Percentiles rank a stretch among this genome's conserved stretches.
phyloP scores from a whole-genome alignment of 2,329 filamentous ascomycete species.

The Hymenoscyphus albidus region DNA sequence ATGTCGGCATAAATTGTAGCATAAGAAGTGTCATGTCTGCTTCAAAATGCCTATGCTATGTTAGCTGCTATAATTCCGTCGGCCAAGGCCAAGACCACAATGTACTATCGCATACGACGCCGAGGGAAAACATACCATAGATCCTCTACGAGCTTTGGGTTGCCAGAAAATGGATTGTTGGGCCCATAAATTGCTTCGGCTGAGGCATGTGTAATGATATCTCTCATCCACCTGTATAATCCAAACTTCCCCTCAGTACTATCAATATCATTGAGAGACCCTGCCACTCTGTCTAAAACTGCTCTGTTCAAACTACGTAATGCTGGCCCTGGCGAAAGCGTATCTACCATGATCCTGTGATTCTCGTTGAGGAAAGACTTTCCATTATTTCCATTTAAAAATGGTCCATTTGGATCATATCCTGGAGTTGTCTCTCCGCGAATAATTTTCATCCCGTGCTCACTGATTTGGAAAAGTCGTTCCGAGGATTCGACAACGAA shows the following conservation, averaged over 20 bases:
- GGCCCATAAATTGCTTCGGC: slow-evolving; percentile 44
- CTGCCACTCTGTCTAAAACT: slow-evolving; percentile 38
- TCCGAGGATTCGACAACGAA: slow-evolving; percentile 40
- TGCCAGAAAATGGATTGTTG: slow-evolving; percentile 39
- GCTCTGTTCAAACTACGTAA: slow-evolving; percentile 38
- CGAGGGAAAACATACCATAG: slow-evolving; percentile 33
- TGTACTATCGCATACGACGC: background rate
- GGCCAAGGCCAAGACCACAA: background rate
- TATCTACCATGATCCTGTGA: slow-evolving; percentile 36
- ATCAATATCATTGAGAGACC: slow-evolving; percentile 32
- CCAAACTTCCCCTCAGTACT: slow-evolving; percentile 28
- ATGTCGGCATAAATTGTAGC: slow-evolving; percentile 33
- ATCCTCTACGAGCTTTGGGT: slow-evolving; percentile 38
- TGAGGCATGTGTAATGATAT: slow-evolving; percentile 40
- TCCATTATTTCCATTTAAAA: slow-evolving; percentile 30
- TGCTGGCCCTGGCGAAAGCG: slow-evolving; percentile 36
- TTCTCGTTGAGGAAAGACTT: slow-evolving; percentile 36
- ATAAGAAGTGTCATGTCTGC: slow-evolving; percentile 32
- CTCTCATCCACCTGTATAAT: slow-evolving; percentile 41
- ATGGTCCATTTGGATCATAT: slow-evolving; percentile 28
- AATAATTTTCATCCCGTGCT: slow-evolving; percentile 35
- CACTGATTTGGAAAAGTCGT: slow-evolving; percentile 38
- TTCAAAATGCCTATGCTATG: slow-evolving; percentile 32
- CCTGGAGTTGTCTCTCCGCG: slow-evolving; percentile 24
- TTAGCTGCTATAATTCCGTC: slow-evolving; percentile 4